Percentiles rank a stretch among this genome's conserved stretches.
phyloP scores from a whole-genome alignment of 768 basidiomycete genomes.

The Coprinopsis sp. region DNA sequence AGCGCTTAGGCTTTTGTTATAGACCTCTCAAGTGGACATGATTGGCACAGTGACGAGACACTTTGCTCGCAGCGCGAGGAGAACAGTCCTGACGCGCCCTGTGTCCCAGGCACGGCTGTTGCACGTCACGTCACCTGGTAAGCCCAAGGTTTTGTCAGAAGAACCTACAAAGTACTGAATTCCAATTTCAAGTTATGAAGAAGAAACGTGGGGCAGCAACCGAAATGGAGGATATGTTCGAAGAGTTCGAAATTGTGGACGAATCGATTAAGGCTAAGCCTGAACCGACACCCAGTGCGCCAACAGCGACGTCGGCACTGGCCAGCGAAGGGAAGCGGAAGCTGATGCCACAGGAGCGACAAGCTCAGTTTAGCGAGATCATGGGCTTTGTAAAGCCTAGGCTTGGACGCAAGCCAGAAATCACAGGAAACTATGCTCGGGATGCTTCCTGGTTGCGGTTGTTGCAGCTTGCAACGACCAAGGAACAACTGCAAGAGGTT shows the following conservation, averaged over 20 bases:
- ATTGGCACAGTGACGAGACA: no score
- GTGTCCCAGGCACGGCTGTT: no score
- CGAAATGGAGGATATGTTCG: slow-evolving; percentile 28
- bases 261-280: slow-evolving; percentile 18
- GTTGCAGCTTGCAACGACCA: slow-evolving; percentile 44
- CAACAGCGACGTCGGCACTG: slow-evolving; percentile 4
- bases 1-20: no score
- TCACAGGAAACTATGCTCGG: slow-evolving; percentile 33
- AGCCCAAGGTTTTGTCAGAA: no score
- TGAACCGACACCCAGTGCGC: background rate
- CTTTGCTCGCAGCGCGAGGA: no score
- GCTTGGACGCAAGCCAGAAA: slow-evolving; percentile 34
- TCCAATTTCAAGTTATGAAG: slow-evolving; percentile 22
- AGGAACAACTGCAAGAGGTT: slow-evolving; percentile 45
- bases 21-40: no score
- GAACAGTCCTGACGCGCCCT: no score
- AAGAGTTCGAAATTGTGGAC: slow-evolving; percentile 18
- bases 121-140: no score
- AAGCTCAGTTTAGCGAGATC: slow-evolving; percentile 30
- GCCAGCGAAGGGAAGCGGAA: slow-evolving; percentile 12
- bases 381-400: slow-evolving; percentile 32
- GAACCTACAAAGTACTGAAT: no score
- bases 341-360: slow-evolving; percentile 27
- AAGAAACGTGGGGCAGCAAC: slow-evolving; percentile 26
- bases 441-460: slow-evolving; percentile 47